Evolutionary conservation across 805 yeast species (phyloP), one percentile per base, ranked within the genome.

Genomic region (Zygotorulaspora sp.): DNA sequence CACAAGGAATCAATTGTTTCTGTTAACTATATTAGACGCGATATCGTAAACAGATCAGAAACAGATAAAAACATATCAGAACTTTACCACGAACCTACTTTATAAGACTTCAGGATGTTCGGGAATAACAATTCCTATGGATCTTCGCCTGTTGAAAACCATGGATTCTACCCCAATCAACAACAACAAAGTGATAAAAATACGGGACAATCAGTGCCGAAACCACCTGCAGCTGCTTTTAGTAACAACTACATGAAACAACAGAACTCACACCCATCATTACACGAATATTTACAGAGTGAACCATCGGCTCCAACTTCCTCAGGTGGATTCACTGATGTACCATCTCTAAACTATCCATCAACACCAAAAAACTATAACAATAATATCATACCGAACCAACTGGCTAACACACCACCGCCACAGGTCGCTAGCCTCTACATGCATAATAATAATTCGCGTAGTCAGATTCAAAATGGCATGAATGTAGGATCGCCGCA

Each of bases 241-340:
- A 60, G 66, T 32, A 41, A 56, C 5, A 62, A 57, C 33, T 65
- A 65, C 38, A 54, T 62, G 60, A 57, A 55, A 29, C 58, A 53
- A 30, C 70, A 65, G 41, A 61, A 58, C 13, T 66, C 70, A 1
- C 67, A 63, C 12, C 68, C 57, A 28, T 66, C 70, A 1, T 45
- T 66, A 14, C 68, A 53, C 24, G 61, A 53, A 5, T 53, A 49
- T 16, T 30, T 48, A 14, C 54, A 53, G 32, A 36, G 43, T 12
- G 50, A 50, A 20, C 34, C 44, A 6, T 36, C 35, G 22, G 40
- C 30, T 11, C 26, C 39, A 10, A 27, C 35, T n/a, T 39, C 30
- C 14, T 32, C 41, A n/a, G 45, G 43, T 11, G 59, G 57, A 3
- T 59, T 55, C 38, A 50, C 60, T 5, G 65, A 60, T 40, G 50